Evolutionary conservation across 768 basidiomycete genomes (phyloP).

Genomic region (Epithele typhae): DNA sequence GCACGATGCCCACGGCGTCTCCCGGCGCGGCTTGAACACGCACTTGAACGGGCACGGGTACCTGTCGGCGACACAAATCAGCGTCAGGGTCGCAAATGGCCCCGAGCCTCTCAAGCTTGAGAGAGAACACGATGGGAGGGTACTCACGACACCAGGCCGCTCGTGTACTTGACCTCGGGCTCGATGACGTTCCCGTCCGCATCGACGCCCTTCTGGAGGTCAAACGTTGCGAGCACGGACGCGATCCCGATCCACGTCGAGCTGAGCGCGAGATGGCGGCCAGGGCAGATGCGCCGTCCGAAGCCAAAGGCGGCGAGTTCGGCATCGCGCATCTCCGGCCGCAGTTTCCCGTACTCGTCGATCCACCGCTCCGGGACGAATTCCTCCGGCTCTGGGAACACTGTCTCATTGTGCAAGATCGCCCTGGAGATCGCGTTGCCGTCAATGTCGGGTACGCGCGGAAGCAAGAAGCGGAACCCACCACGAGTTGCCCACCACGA

Average conservation of each 20-base stretch:
- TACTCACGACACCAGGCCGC: constrained; percentile 21
- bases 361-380: constrained; percentile 26
- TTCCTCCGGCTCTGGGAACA: constrained; percentile 19
- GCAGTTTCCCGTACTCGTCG: constrained; percentile 13
- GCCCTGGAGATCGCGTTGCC: constrained; percentile 6
- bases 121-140: no score
- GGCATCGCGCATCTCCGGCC: constrained; percentile 12
- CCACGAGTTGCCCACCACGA: constrained; percentile 22
- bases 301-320: constrained; percentile 17
- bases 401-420: constrained; percentile 17
- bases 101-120: neutral
- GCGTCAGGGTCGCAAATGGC: neutral
- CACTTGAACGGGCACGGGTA: constrained; percentile 17
- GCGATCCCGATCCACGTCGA: constrained; percentile 24
- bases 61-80: constrained; percentile 3
- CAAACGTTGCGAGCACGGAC: constrained; percentile 22
- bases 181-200: constrained; percentile 22
- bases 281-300: constrained; percentile 26
- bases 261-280: constrained; percentile 20
- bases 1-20: constrained; percentile 8
- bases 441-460: neutral
- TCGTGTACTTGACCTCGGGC: constrained; percentile 19
- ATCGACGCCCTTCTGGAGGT: constrained; percentile 21
- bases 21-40: constrained; percentile 15
- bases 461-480: constrained; percentile 4